These are phyloP conservation scores for Roridomyces roridus DNA, from an alignment of 768 basidiomycete species.

Conservation along the genomic window DNA sequence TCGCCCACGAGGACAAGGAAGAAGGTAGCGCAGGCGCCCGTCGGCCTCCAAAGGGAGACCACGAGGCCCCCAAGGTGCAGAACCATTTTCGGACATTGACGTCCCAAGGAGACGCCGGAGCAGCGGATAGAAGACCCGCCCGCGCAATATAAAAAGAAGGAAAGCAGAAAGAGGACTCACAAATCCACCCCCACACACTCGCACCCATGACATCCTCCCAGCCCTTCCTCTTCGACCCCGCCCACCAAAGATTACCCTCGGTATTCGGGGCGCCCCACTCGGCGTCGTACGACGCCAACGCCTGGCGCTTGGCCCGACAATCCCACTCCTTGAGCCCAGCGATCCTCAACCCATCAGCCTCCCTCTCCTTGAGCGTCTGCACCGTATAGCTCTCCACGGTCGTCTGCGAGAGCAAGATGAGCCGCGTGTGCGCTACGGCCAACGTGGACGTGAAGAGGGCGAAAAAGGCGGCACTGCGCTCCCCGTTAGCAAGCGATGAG, in stretches of 20 bases:
- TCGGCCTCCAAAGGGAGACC: too few relatives aligned
- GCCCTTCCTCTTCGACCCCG: conserved; percentile 62
- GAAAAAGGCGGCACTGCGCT: conserved; percentile 70
- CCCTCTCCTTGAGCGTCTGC: conserved; percentile 68
- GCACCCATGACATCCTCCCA: conserved; percentile 89
- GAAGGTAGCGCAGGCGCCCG: too few relatives aligned
- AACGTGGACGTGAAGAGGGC: conserved; percentile 70
- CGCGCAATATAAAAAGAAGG: conserved; percentile 7
- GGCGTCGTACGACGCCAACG: conserved; percentile 62
- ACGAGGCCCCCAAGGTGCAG: too few relatives aligned
- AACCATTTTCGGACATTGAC: too few relatives aligned
- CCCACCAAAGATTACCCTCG: conserved; percentile 91
- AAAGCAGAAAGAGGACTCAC: conserved; percentile 54
- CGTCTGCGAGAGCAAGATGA: conserved; percentile 70
- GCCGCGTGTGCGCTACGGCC: conserved; percentile 58
- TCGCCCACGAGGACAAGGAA: too few relatives aligned
- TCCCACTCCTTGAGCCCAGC: conserved; percentile 61
- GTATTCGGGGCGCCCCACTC: conserved; percentile 81
- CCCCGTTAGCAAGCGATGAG: not conserved
- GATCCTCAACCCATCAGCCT: conserved; percentile 52
- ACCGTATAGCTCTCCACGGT: conserved; percentile 81
- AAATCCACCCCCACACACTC: conserved; percentile 72
- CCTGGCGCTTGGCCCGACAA: conserved; percentile 55
- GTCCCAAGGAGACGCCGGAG: too few relatives aligned
- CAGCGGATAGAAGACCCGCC: not conserved